These are phyloP conservation scores for Alloteropsis semialata DNA, from an alignment of 176 grass and related monocot genomes.

Conservation along the genomic window DNA sequence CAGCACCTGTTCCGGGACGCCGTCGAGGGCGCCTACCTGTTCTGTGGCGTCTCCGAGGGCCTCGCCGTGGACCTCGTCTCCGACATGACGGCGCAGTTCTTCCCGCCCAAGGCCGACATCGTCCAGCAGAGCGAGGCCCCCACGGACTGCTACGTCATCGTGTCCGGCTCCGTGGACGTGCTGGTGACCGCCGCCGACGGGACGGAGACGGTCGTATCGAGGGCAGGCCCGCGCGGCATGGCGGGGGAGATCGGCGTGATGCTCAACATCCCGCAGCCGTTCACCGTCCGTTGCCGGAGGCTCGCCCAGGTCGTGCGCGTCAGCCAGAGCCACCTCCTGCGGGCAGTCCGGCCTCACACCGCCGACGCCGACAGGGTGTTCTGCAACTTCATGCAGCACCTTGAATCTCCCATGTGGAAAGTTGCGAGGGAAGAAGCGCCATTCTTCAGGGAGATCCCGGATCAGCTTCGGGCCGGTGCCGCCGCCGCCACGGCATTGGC, in stretches of 20 bases:
- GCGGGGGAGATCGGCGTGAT: conserved; percentile 58
- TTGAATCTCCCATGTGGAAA: background rate
- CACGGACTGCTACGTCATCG: conserved; percentile 55
- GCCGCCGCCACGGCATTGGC: too few species aligned
- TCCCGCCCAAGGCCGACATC: conserved; percentile 49
- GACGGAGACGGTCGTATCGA: conserved; percentile 26
- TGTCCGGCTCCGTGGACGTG: conserved; percentile 40
- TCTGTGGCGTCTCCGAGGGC: conserved; percentile 32
- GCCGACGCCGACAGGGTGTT: conserved; percentile 24
- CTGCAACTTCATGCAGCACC: conserved; percentile 23
- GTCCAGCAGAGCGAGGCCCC: conserved; percentile 40
- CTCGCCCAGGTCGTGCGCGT: conserved; percentile 46
- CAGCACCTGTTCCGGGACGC: conserved; percentile 43
- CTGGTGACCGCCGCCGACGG: conserved; percentile 12
- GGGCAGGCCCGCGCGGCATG: conserved; percentile 33
- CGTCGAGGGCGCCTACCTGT: conserved; percentile 38
- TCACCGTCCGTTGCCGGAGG: conserved; percentile 44
- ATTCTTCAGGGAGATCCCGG: background rate
- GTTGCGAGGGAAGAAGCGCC: background rate
- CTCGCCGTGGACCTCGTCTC: conserved; percentile 44
- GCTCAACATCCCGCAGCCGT: conserved; percentile 51
- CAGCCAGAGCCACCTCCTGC: conserved; percentile 33
- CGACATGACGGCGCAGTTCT: conserved; percentile 35
- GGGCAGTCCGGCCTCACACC: conserved; percentile 15
- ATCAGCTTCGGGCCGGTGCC: background rate